Conservation (phyloP, 768 basidiomycete genomes). For the Naganishia vishniacii region DNA sequence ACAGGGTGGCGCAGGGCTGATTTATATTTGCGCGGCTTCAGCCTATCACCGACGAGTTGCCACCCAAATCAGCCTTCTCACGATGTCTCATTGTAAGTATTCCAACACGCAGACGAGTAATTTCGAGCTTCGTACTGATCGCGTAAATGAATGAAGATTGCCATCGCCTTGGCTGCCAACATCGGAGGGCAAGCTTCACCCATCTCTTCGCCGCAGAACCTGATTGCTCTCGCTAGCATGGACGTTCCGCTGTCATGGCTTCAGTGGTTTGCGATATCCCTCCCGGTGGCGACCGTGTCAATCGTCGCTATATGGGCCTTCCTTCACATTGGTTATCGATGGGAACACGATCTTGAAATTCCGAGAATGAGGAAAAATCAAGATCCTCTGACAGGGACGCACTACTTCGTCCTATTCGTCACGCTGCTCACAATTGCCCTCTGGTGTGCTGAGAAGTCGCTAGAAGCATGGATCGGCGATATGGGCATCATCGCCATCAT, state of each 20-base stretch:
- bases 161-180: slow-evolving; percentile 95
- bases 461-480: slow-evolving; percentile 75
- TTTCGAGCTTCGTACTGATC: not conserved
- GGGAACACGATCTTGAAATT: slow-evolving; percentile 64
- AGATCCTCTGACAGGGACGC: slow-evolving; percentile 74
- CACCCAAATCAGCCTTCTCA: slow-evolving; percentile 76
- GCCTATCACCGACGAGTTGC: slow-evolving; percentile 90
- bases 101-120: not conserved
- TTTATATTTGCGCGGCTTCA: slow-evolving; percentile 44
- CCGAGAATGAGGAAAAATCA: slow-evolving; percentile 74
- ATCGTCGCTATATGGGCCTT: slow-evolving; percentile 87
- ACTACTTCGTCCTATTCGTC: slow-evolving; percentile 82
- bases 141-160: slow-evolving; percentile 59
- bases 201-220: slow-evolving; percentile 95
- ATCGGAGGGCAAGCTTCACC: slow-evolving; percentile 96
- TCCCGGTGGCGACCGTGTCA: slow-evolving; percentile 82
- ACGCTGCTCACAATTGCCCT: slow-evolving; percentile 76
- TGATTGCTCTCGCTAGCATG: slow-evolving; percentile 87
- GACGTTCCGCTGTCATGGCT: slow-evolving; percentile 78
- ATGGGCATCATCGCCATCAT: slow-evolving; percentile 97
- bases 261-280: slow-evolving; percentile 85
- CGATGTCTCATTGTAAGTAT: slow-evolving; percentile 82
- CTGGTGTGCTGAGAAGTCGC: slow-evolving; percentile 79
- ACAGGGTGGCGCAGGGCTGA: not conserved
- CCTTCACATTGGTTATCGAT: slow-evolving; percentile 73